Evolutionary conservation across 2,329 filamentous ascomycete genomes (phyloP), one percentile per base, ranked within the genome.

Genomic region (Aphanoascus verrucosus): DNA sequence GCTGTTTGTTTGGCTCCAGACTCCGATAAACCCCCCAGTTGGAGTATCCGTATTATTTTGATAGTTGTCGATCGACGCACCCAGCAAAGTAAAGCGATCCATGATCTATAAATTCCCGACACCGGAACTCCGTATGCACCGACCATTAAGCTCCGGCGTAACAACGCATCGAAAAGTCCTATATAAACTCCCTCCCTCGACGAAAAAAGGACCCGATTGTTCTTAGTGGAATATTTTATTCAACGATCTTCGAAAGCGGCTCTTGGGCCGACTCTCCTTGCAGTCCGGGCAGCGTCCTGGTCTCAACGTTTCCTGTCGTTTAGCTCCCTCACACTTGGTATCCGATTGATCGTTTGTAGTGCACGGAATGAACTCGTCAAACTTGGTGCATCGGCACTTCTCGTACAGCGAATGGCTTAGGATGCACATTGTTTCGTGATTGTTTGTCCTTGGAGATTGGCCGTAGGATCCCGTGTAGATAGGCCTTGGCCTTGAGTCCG

Each of bases 321-420:
- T 40, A 32, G 40, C 50, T 17, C 8, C 34, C 7, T 31, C 19
- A 45, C 50, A 52, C 12, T 32, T 12, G 32, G 12, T 19, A 15
- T 17, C 32, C 8, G 45, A 17, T 6, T 32, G 20, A 3, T 41
- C 28, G 15, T 32, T 46, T n/a, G 42, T 31, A n/a, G 8, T 19
- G 42, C 50, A 52, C 17, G 50, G 50, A 2, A 45, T 32, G 32
- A 38, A 52, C 8, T 37, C 50, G 19, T 19, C 17, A 35, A 52
- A 46, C 12, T 46, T 46, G 32, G 17, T 46, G 50, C 50, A 52
- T 28, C 20, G 42, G 32, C 42, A 52, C 17, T 52, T 52, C 23
- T 52, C 42, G 15, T 52, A 46, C 12, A 52, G 34, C 50, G 41
- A 52, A n/a, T 52, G 34, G 15, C n/a, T 52, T 34, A 52, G 11